A percentile compares a stretch with the other conserved stretches of the same genome.
Conservation (phyloP, 116 monocot species). For the Iris pallida region DNA sequence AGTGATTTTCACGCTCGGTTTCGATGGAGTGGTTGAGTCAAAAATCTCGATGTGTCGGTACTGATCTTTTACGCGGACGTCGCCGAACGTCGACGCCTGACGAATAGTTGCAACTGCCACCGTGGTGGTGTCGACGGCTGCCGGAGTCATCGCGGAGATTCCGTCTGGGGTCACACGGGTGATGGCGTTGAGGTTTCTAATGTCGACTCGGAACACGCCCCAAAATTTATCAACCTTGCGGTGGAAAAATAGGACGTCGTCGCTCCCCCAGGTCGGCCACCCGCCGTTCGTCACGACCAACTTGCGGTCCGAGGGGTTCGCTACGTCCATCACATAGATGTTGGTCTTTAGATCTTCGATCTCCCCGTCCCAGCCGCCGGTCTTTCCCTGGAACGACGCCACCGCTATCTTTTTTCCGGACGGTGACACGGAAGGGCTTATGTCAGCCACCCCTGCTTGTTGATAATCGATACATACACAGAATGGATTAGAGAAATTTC, state of each 20-base stretch:
- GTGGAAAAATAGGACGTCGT: slow-evolving; percentile 3
- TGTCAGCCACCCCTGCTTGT: neutral
- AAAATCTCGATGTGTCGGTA: slow-evolving; percentile 2
- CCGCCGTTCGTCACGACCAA: slow-evolving; percentile 5
- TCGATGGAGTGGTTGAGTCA: neutral
- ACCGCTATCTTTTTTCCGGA: slow-evolving; percentile 5
- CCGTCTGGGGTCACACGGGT: neutral
- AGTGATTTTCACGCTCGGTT: neutral
- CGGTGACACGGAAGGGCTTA: slow-evolving; percentile 1
- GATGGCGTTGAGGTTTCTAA: neutral
- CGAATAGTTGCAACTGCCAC: neutral
- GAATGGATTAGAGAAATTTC: neutral
- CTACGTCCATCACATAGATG: slow-evolving; percentile 4
- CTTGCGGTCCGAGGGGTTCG: neutral
- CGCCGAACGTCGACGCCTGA: neutral
- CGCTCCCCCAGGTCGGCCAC: no score
- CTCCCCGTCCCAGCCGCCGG: slow-evolving; percentile 7
- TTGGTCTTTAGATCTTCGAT: slow-evolving; percentile 1
- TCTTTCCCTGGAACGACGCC: slow-evolving; percentile 1
- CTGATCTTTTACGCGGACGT: neutral
- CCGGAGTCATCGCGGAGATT: slow-evolving; percentile 1
- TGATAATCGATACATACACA: neutral
- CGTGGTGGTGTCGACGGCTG: neutral
- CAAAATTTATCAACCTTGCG: neutral
- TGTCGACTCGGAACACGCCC: slow-evolving; percentile 2